These are phyloP conservation scores for Stagonosporopsis rhizophila DNA, from an alignment of 2,329 filamentous ascomycete species.

Conservation along the genomic window DNA sequence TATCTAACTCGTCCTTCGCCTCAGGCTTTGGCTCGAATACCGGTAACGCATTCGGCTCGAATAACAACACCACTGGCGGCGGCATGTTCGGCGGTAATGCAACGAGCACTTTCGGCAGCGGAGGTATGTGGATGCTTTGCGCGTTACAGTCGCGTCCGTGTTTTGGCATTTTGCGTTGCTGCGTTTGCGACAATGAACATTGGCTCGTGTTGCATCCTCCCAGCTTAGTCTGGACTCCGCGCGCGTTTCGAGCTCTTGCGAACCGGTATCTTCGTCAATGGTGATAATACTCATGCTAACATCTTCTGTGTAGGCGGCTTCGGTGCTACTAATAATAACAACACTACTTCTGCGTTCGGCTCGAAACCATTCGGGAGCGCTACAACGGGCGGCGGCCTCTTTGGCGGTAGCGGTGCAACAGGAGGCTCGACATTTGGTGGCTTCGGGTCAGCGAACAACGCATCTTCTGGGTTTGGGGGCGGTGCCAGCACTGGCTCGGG, in stretches of 20 bases:
- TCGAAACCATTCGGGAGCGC: slow-evolving; percentile 45
- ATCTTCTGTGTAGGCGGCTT: slow-evolving; percentile 39
- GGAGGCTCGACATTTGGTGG: slow-evolving; percentile 27
- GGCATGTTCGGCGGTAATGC: slow-evolving; percentile 42
- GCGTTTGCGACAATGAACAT: background rate
- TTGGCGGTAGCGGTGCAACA: slow-evolving; percentile 33
- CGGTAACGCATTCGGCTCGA: slow-evolving; percentile 46
- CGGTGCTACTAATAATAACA: slow-evolving; percentile 36
- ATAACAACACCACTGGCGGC: slow-evolving; percentile 39
- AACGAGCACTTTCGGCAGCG: slow-evolving; percentile 46
- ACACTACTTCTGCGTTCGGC: slow-evolving; percentile 29
- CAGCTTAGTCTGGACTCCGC: background rate
- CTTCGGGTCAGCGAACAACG: slow-evolving; percentile 34
- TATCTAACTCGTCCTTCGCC: slow-evolving; percentile 50
- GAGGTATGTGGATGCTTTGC: slow-evolving; percentile 49
- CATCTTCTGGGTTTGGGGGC: slow-evolving; percentile 35
- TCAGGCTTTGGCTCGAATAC: slow-evolving; percentile 52
- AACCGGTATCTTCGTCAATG: background rate
- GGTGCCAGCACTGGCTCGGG: slow-evolving; percentile 36
- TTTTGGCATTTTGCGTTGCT: slow-evolving; percentile 11
- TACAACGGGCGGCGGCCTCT: slow-evolving; percentile 45
- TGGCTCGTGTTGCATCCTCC: background rate
- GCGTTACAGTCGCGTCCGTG: slow-evolving; percentile 38
- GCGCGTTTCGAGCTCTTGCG: background rate
- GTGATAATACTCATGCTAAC: slow-evolving; percentile 28